phyloP scores from a whole-genome alignment of 1,284 basidiomycete species.

The Cutaneotrichosporon sp. region DNA sequence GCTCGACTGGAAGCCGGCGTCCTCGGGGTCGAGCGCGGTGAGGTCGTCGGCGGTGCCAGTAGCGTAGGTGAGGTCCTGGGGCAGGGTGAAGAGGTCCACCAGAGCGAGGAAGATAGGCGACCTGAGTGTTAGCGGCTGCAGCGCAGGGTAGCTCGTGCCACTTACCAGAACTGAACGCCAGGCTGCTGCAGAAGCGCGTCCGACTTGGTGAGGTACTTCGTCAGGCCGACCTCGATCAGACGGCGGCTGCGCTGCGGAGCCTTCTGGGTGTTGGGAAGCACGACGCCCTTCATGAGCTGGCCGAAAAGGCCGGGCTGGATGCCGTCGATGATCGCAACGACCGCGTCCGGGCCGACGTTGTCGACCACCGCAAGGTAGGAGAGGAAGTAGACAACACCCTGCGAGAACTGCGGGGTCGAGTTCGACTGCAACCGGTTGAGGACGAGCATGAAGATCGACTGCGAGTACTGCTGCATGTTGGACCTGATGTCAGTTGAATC shows the following conservation, averaged over 20 bases:
- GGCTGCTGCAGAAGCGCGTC: constrained; percentile 66
- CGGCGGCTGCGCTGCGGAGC: constrained; percentile 80
- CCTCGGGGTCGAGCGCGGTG: constrained; percentile 74
- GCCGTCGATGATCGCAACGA: constrained; percentile 73
- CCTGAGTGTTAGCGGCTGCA: background rate
- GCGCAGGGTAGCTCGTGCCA: too few species aligned
- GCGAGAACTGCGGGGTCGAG: constrained; percentile 87
- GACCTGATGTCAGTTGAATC: constrained; percentile 55
- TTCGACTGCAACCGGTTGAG: constrained; percentile 81
- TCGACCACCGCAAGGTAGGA: constrained; percentile 73
- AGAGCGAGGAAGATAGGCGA: constrained; percentile 68
- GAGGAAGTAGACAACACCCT: constrained; percentile 79
- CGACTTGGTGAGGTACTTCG: constrained; percentile 74
- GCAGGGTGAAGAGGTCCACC: constrained; percentile 73
- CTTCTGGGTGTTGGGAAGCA: constrained; percentile 79
- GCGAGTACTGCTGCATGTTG: constrained; percentile 71
- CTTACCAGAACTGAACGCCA: constrained; percentile 64
- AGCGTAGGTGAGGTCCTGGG: constrained; percentile 63
- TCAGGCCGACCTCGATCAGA: constrained; percentile 78
- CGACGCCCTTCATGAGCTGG: constrained; percentile 75
- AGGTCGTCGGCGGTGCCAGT: constrained; percentile 60
- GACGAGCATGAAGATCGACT: constrained; percentile 75
- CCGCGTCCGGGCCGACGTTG: constrained; percentile 74
- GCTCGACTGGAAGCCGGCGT: constrained; percentile 86
- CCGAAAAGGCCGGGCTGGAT: constrained; percentile 86